These are phyloP conservation scores for Ceratocystis cacaofunesta DNA, from an alignment of 2,329 filamentous ascomycete species.

Conservation along the genomic window DNA sequence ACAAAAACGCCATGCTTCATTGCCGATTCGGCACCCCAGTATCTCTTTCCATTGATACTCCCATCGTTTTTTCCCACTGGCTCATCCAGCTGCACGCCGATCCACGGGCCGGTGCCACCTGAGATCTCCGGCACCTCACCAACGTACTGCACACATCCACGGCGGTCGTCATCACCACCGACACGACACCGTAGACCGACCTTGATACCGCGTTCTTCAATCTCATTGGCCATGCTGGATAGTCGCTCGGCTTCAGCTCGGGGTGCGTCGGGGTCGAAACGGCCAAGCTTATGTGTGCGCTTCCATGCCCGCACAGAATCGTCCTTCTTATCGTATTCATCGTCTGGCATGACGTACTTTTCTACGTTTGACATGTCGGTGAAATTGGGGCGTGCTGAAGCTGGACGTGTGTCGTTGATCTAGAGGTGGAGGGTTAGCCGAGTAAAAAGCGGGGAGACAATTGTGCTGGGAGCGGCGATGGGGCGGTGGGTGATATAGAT, in stretches of 20 bases:
- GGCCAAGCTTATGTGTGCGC: conserved; percentile 82
- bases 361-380: conserved; percentile 67
- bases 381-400: conserved; percentile 61
- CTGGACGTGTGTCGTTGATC: conserved; percentile 69
- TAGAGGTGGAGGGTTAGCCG: conserved; percentile 25
- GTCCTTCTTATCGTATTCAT: conserved; percentile 70
- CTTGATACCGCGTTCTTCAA: conserved; percentile 51
- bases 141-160: conserved; percentile 57
- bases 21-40: conserved; percentile 51
- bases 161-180: conserved; percentile 50
- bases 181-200: conserved; percentile 50
- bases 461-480: not conserved
- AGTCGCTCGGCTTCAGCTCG: conserved; percentile 58
- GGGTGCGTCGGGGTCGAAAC: conserved; percentile 78
- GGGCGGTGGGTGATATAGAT: not conserved
- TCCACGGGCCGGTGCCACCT: conserved; percentile 47
- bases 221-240: conserved; percentile 51
- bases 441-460: not conserved
- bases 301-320: conserved; percentile 95
- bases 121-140: conserved; percentile 63
- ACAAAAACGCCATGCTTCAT: conserved; percentile 67
- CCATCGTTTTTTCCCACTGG: conserved; percentile 75
- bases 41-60: conserved; percentile 49
- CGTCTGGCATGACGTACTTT: conserved; percentile 77
- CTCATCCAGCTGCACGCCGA: conserved; percentile 63